A percentile compares a stretch with the other conserved stretches of the same genome.
Evolutionary conservation across 2,329 filamentous ascomycete genomes (phyloP).

Genomic region (Trichophyton schoenleinii): DNA sequence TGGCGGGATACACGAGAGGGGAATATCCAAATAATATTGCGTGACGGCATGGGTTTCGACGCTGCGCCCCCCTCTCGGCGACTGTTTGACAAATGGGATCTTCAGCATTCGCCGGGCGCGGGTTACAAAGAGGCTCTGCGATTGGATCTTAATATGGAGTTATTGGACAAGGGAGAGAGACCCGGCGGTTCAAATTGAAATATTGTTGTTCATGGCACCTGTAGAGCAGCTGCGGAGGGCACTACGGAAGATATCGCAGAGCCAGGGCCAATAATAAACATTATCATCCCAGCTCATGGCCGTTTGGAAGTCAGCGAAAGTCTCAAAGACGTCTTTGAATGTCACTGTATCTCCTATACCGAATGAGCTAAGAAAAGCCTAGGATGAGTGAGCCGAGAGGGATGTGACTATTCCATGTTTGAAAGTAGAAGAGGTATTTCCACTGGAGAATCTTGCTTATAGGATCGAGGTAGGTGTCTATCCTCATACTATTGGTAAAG

Average conservation of each 20-base stretch:
- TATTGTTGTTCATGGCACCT: background rate
- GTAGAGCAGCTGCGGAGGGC: background rate
- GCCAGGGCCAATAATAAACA: constrained; percentile 9
- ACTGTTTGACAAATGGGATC: background rate
- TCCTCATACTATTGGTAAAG: background rate
- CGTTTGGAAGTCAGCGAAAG: background rate
- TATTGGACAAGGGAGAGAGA: background rate
- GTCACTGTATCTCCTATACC: background rate
- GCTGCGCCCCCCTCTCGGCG: background rate
- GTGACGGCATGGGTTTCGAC: background rate
- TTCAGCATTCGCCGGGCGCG: background rate
- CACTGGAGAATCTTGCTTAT: background rate
- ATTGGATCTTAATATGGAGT: background rate
- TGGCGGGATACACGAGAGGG: background rate
- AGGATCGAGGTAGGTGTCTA: too few species aligned
- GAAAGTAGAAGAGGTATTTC: too few species aligned
- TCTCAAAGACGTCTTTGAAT: background rate
- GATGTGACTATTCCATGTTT: too few species aligned
- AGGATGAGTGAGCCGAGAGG: background rate
- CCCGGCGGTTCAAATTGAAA: background rate
- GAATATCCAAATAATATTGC: background rate
- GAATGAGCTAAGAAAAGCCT: background rate
- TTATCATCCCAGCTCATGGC: background rate
- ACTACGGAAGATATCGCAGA: background rate
- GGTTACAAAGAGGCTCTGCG: background rate